These are phyloP conservation scores for Mycosphaerella arachidis DNA, from an alignment of 2,329 filamentous ascomycete species.

Conservation along the genomic window DNA sequence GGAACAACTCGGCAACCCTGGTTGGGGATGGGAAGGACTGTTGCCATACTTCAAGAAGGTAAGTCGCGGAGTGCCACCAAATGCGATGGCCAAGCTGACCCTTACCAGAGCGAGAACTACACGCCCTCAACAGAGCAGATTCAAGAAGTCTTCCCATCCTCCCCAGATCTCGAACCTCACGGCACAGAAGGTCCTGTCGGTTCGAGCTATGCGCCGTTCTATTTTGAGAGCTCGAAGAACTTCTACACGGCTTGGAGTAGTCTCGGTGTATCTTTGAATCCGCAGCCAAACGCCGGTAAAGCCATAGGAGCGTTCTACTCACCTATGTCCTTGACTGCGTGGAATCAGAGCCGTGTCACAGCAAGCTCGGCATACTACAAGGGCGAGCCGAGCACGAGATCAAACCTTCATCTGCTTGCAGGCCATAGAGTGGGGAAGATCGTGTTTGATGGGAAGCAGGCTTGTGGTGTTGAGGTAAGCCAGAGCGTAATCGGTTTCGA, in stretches of 20 bases:
- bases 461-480: conserved; percentile 33
- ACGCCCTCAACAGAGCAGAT: not conserved
- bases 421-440: not conserved
- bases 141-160: not conserved
- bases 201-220: conserved; percentile 1
- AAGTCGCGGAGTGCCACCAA: conserved; percentile 34
- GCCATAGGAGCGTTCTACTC: not conserved
- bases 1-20: conserved; percentile 26
- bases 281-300: not conserved
- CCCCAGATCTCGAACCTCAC: not conserved
- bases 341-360: not conserved
- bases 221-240: not conserved
- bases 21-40: conserved; percentile 20
- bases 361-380: not conserved
- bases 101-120: conserved; percentile 1
- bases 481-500: conserved; percentile 50
- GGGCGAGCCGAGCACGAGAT: not conserved
- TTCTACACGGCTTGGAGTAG: not conserved
- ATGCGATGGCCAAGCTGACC: conserved; percentile 38
- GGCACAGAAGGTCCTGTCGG: not conserved
- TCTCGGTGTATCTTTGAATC: not conserved
- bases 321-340: not conserved
- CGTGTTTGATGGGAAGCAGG: not conserved
- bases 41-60: conserved; percentile 7
- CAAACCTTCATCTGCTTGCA: not conserved